Evolutionary conservation across 2,329 filamentous ascomycete genomes (phyloP), one percentile per base, ranked within the genome.

Genomic region (Akanthomyces muscarius): DNA sequence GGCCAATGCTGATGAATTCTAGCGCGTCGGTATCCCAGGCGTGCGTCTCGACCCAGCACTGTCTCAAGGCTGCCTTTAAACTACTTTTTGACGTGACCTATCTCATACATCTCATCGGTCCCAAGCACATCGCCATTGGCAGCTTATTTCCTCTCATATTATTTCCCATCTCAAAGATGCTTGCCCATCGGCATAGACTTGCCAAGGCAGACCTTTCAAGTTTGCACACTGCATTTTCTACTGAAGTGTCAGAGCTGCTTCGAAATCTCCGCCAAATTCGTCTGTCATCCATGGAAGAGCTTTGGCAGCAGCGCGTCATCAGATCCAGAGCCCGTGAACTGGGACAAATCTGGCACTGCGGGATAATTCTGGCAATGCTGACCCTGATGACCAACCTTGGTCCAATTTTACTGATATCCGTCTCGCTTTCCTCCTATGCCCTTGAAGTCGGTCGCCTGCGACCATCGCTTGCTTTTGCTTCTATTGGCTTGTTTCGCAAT

Each of bases 391-490:
- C 64, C 11, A 61, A 64, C 23, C 11, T 65, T 1, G 62, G 64
- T 18, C 64, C 64, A 1, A 55, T 62, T 1, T 23, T 64, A 13
- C 48, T 65, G 13, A 50, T 58, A 23, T 54, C 64, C 1, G 53
- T 65, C 2, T 41, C 64, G 7, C 57, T 65, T 2, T 65, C 62
- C 10, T 63, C 59, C 5, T 59, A 59, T 36, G 44, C 64, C 5
- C 59, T 52, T 25, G 36, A 59, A 11, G 42, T 23, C n/a, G 62
- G 64, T 4, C 33, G 53, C 42, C 21, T 65, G 1, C 62, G 47
- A 16, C 64, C 64, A 3, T 62, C 64, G n/a, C 50, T 64, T 45
- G 64, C 64, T 30, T 65, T 65, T 62, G 57, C 62, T 16, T 56
- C 64, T 11, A 42, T 65, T 23, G 54, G 52, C 30, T 23, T 65